Evolutionary conservation across 371 early-diverging fungal genomes (phyloP).

Genomic region (Mucor irregularis): DNA sequence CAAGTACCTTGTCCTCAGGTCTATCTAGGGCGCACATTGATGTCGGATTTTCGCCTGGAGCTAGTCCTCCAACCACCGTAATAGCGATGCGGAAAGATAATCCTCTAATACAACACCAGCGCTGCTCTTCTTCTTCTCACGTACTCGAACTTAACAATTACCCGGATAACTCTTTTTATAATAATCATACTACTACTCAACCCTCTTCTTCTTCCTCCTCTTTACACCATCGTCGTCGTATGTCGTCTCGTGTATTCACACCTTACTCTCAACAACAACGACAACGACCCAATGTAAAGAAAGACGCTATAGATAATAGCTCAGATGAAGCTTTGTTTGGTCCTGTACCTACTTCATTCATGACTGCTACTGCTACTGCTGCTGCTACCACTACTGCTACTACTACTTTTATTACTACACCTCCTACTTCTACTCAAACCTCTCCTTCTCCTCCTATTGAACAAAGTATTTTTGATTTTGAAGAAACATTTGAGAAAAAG

Average conservation of each 20-base stretch:
- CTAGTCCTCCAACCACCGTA: constrained; percentile 22
- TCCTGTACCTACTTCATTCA: not conserved
- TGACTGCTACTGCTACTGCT: too few species aligned
- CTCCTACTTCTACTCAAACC: not conserved
- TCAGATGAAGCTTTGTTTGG: constrained; percentile 16
- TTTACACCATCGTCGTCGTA: too few species aligned
- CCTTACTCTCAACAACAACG: too few species aligned
- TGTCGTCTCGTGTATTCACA: too few species aligned
- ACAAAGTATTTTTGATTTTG: too few species aligned
- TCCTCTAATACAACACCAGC: not conserved
- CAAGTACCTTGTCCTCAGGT: not conserved
- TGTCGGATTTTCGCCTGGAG: constrained; percentile 21
- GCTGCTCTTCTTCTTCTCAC: constrained; percentile 7
- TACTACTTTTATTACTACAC: not conserved
- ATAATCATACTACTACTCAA: too few species aligned
- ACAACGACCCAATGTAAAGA: not conserved
- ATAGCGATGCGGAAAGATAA: not conserved
- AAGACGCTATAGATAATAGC: not conserved
- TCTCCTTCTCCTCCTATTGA: not conserved
- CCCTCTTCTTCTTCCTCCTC: too few species aligned
- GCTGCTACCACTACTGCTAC: not conserved
- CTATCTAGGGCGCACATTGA: not conserved
- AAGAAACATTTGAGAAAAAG: not conserved
- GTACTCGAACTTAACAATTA: constrained; percentile 3
- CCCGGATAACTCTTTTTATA: constrained; percentile 17